phyloP scores from a whole-genome alignment of 768 basidiomycete species.

The Boletus subparvulus region DNA sequence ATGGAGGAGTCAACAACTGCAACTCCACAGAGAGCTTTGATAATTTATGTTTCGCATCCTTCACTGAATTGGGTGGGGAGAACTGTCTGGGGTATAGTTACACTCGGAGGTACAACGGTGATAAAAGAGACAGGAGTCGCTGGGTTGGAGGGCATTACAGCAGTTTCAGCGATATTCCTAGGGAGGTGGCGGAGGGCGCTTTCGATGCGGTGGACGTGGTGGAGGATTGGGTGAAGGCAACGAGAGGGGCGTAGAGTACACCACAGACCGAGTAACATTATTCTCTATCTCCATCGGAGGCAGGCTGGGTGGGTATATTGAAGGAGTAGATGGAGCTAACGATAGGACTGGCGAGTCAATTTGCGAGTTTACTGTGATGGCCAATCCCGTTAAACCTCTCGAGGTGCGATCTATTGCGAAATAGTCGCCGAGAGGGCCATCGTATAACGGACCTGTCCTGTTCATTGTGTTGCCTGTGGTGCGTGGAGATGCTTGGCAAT shows the following conservation, averaged over 20 bases:
- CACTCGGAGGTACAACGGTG: constrained; percentile 6
- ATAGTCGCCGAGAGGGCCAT: background rate
- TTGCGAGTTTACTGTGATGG: constrained; percentile 23
- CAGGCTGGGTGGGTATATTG: constrained; percentile 49
- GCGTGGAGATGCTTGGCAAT: background rate
- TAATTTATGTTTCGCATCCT: too few relatives aligned
- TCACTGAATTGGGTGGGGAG: too few relatives aligned
- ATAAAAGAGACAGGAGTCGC: background rate
- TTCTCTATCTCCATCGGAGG: constrained; percentile 30
- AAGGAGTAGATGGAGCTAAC: constrained; percentile 46
- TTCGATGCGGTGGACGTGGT: constrained; percentile 10
- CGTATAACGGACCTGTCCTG: background rate
- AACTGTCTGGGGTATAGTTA: constrained; percentile 6
- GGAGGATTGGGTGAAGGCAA: constrained; percentile 6
- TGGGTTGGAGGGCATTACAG: background rate
- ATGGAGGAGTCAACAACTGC: background rate
- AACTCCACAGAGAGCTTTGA: too few relatives aligned
- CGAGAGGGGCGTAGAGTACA: background rate
- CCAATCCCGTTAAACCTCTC: constrained; percentile 13
- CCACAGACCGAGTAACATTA: constrained; percentile 17
- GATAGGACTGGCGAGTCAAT: constrained; percentile 20
- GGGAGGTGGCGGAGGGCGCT: constrained; percentile 19
- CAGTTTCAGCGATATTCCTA: background rate
- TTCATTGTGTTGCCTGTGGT: background rate
- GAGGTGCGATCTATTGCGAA: constrained; percentile 12